Evolutionary conservation across 164 flowering plant species (phyloP).

Genomic region (Houttuynia cordata): DNA sequence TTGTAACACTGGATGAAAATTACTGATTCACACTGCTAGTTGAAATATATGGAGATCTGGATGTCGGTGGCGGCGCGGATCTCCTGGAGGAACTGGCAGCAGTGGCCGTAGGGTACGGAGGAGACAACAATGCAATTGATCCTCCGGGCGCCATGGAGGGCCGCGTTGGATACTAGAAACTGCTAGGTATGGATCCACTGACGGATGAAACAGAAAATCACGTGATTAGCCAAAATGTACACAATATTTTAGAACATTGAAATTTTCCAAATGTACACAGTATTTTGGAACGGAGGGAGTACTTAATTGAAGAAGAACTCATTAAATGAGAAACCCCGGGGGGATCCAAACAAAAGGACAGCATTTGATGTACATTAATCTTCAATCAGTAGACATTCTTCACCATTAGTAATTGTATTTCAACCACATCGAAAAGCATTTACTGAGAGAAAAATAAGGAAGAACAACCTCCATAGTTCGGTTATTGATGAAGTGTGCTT

Average conservation of each 20-base stretch:
- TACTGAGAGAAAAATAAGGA: neutral
- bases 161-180: conserved; percentile 61
- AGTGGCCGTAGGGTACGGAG: conserved; percentile 92
- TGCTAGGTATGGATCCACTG: conserved; percentile 93
- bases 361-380: neutral
- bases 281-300: too few species aligned
- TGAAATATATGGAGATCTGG: conserved; percentile 16
- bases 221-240: too few species aligned
- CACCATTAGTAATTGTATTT: neutral
- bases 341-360: neutral
- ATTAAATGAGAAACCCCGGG: neutral
- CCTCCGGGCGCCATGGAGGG: conserved; percentile 31
- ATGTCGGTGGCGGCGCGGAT: conserved; percentile 42
- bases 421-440: neutral
- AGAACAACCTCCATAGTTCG: conserved; percentile 86
- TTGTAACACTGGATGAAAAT: too few species aligned
- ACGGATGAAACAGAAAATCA: too few species aligned
- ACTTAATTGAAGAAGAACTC: neutral
- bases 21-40: too few species aligned
- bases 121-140: conserved; percentile 62
- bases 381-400: neutral
- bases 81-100: conserved; percentile 93
- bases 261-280: too few species aligned
- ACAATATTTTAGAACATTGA: too few species aligned
- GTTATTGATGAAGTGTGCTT: conserved; percentile 94